Conservation (phyloP, 2,329 filamentous ascomycete species). For the Phaeosphaeriaceae sp. region DNA sequence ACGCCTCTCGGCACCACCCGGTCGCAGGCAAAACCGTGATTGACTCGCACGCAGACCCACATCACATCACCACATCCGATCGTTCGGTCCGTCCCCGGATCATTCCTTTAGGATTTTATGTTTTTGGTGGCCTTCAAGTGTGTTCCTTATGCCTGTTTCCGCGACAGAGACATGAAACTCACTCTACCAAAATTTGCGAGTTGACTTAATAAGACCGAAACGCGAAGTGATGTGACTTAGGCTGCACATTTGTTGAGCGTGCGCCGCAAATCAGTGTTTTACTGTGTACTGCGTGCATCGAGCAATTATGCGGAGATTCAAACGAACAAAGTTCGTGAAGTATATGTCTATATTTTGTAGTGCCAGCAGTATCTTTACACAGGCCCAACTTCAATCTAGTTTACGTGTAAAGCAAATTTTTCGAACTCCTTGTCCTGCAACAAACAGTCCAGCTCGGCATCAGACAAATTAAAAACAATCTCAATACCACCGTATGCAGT, state of each 20-base stretch:
- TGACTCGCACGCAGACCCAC: neutral
- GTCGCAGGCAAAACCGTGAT: neutral
- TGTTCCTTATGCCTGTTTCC: neutral
- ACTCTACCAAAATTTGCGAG: neutral
- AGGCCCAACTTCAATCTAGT: neutral
- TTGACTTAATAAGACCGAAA: neutral
- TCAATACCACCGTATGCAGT: neutral
- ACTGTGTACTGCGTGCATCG: too few species aligned
- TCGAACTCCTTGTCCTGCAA: neutral
- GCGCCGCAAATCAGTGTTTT: too few species aligned
- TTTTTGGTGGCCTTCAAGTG: neutral
- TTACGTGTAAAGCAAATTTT: conserved; percentile 2
- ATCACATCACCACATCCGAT: neutral
- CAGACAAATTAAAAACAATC: neutral
- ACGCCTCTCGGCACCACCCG: neutral
- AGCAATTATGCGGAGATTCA: too few species aligned
- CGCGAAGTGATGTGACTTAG: too few species aligned
- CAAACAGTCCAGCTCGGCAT: neutral
- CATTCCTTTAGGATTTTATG: neutral
- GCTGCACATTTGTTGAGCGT: too few species aligned
- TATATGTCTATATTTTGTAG: too few species aligned
- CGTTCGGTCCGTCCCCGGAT: neutral
- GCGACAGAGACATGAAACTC: neutral
- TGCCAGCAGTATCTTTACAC: too few species aligned
- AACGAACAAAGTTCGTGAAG: too few species aligned